Base-by-base conservation (phyloP, 2,329 filamentous ascomycete genomes). In the Alternaria novae-zelandiae region DNA sequence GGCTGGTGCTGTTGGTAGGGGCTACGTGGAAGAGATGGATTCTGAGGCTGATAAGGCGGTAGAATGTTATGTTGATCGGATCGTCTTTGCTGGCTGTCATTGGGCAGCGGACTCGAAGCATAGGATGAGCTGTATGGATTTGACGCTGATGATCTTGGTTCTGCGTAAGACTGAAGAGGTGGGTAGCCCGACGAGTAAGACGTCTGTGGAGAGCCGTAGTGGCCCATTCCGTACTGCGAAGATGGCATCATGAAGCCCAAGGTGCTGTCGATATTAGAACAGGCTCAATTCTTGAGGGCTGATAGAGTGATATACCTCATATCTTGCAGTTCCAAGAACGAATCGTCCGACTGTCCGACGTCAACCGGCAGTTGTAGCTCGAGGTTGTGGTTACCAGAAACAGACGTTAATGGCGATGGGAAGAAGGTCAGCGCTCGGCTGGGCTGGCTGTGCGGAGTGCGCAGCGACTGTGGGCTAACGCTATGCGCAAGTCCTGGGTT, bases 231-330 rank as follows among this genome's bases (percentile, higher is more conserved):
- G 70, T 80, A 80, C 61, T 79, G 80, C 63, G 78, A 73, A 69
- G 79, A 75, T 65, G 78, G 70, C 79, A 80, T 79, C 74, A 80
- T 79, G 64, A 75, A 80, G 57, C 74, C 78, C 69, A 80, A 70
- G 63, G 77, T 78, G 76, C 79, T 81, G 59, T 10, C 41, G 17
- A 46, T 44, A 62, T 77, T 21, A 75, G 73, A 57, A 21, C 17
- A n/a, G 21, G 55, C 36, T 41, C 36, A 41, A 41, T 20, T 20
- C n/a, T 5, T 15, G 20, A 26, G 43, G 45, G 21, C 54, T 28
- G 20, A 36, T 44, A 36, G 51, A 26, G 26, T 17, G 11, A 25
- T 65, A 44, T 78, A 80, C 79, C 78, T 81, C 79, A 81, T 81
- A 65, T 79, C 77, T 79, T 78, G 74, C 58, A 72, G 62, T 45